These are phyloP conservation scores for Henckelia pumila DNA, from an alignment of 257 asterid genomes.

Conservation along the genomic window DNA sequence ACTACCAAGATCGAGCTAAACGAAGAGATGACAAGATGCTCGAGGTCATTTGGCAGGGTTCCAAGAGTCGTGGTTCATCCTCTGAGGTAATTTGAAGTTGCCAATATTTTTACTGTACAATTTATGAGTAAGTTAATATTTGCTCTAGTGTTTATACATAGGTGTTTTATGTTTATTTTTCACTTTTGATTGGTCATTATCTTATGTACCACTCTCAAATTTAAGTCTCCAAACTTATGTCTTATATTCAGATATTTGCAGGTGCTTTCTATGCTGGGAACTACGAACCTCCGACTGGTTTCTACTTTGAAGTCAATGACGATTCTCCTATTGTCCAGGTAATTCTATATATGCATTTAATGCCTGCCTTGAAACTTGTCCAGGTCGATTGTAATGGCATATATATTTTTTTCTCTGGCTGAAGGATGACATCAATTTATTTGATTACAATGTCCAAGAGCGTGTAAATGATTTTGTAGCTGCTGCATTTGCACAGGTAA, in stretches of 20 bases:
- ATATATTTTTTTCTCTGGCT: conserved; percentile 22
- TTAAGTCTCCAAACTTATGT: conserved; percentile 4
- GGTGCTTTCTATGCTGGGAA: conserved; percentile 88
- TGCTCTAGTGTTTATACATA: not conserved
- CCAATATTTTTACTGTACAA: conserved; percentile 12
- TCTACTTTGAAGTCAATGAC: conserved; percentile 78
- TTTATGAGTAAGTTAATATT: not conserved
- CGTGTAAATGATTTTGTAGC: conserved; percentile 92
- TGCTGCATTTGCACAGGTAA: conserved; percentile 82
- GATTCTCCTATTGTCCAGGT: conserved; percentile 87
- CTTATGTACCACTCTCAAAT: conserved; percentile 8
- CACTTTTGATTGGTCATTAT: not conserved
- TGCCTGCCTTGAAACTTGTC: conserved; percentile 14
- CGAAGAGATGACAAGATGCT: conserved; percentile 74
- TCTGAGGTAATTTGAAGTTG: conserved; percentile 58
- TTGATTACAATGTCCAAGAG: conserved; percentile 87
- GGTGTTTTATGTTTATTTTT: not conserved
- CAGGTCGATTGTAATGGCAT: conserved; percentile 26
- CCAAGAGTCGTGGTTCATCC: conserved; percentile 76
- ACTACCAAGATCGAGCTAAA: conserved; percentile 93
- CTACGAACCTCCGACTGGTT: conserved; percentile 86
- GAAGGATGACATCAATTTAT: conserved; percentile 69
- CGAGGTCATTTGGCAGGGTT: conserved; percentile 92
- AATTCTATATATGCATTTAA: conserved; percentile 9
- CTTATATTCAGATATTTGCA: conserved; percentile 69